A percentile compares a stretch with the other conserved stretches of the same genome.
Conservation (phyloP, 1,284 basidiomycete genomes). For the Fomitiporia mediterranea region DNA sequence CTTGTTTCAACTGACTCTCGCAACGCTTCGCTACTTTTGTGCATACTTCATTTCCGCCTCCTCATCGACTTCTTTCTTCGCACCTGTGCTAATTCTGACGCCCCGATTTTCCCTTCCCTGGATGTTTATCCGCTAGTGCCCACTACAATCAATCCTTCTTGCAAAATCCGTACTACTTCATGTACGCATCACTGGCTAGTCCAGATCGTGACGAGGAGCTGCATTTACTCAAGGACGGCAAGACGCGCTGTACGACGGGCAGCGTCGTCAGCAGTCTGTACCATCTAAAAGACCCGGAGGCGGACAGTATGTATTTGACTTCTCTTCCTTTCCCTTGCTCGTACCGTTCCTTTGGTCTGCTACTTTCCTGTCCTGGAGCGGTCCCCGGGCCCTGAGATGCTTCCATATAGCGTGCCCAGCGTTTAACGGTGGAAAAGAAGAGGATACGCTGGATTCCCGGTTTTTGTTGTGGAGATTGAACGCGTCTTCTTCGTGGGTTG, state of each 20-base stretch:
- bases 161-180: constrained; percentile 92
- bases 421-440: background rate
- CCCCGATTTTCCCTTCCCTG: background rate
- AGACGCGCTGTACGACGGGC: constrained; percentile 84
- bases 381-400: too few relatives aligned
- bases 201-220: constrained; percentile 89
- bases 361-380: background rate
- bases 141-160: constrained; percentile 51
- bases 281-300: constrained; percentile 87
- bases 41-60: too few relatives aligned
- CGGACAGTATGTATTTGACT: constrained; percentile 12
- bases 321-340: background rate
- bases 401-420: background rate
- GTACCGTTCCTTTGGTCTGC: background rate
- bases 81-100: background rate
- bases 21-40: too few relatives aligned
- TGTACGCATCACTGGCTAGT: constrained; percentile 85
- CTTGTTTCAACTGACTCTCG: constrained; percentile 22
- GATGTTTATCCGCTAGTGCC: background rate
- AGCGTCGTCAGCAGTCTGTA: constrained; percentile 91
- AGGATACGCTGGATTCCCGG: background rate
- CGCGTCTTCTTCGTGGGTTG: background rate
- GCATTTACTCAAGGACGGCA: constrained; percentile 91
- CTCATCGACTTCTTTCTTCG: background rate
- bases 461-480: background rate